Percentiles rank a stretch among this genome's conserved stretches.
Conservation (phyloP, 2,329 filamentous ascomycete species). For the Capronia epimyces region DNA sequence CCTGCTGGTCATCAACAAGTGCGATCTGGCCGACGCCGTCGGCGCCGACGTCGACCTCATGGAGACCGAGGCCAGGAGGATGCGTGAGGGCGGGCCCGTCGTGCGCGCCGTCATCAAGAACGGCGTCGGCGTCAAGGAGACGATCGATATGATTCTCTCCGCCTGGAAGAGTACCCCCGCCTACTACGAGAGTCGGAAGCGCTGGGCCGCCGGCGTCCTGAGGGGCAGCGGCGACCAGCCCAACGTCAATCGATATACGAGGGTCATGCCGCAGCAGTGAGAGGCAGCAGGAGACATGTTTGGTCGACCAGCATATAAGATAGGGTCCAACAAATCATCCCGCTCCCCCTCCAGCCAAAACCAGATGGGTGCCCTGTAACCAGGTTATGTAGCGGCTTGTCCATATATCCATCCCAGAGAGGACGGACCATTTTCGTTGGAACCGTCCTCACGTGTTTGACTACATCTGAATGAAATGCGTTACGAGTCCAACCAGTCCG, state of each 20-base stretch:
- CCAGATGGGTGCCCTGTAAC: too few species aligned
- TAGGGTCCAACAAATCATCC: too few species aligned
- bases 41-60: constrained; percentile 88
- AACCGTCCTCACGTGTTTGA: too few species aligned
- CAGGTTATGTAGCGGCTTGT: too few species aligned
- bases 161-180: constrained; percentile 91
- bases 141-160: constrained; percentile 79
- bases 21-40: constrained; percentile 82
- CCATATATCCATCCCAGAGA: too few species aligned
- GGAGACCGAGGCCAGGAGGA: constrained; percentile 90
- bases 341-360: too few species aligned
- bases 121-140: constrained; percentile 74
- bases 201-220: constrained; percentile 40
- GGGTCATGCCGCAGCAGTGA: constrained; percentile 4
- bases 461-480: too few species aligned
- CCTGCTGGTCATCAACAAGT: constrained; percentile 92
- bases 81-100: constrained; percentile 90
- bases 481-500: too few species aligned
- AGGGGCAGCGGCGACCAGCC: constrained; percentile 31
- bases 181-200: constrained; percentile 40
- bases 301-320: too few species aligned
- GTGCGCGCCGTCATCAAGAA: constrained; percentile 98
- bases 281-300: not conserved
- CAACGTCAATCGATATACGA: constrained; percentile 13
- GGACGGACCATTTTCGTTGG: too few species aligned